A percentile compares a stretch with the other conserved stretches of the same genome.
phyloP scores from a whole-genome alignment of 345 rosid species.

The Camelina laxa region DNA sequence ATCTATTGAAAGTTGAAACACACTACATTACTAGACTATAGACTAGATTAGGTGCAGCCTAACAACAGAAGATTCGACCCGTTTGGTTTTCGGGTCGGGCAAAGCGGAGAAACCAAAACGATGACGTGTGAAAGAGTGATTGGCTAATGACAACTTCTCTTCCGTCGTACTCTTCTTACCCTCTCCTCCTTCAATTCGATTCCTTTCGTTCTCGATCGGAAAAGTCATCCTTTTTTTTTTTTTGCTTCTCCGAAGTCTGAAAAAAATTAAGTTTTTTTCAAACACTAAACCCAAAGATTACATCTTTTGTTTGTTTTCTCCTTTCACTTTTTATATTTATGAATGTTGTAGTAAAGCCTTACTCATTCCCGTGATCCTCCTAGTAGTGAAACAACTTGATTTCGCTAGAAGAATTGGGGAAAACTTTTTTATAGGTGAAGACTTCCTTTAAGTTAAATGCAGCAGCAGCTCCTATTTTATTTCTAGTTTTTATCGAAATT shows the following conservation, averaged over 20 bases:
- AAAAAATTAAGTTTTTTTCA: not conserved
- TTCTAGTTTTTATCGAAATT: constrained; percentile 23
- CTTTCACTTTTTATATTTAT: constrained; percentile 15
- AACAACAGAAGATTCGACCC: constrained; percentile 5
- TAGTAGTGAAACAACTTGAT: constrained; percentile 13
- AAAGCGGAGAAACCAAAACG: constrained; percentile 25
- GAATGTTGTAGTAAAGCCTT: not conserved
- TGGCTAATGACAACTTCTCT: constrained; percentile 18
- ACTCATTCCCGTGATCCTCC: constrained; percentile 35
- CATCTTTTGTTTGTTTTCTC: not conserved
- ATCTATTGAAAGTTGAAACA: not conserved
- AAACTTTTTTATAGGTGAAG: not conserved
- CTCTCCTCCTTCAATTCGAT: constrained; percentile 14
- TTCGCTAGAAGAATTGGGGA: constrained; percentile 18
- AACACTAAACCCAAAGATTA: constrained; percentile 1
- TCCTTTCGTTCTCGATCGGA: constrained; percentile 43
- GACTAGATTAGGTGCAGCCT: no score
- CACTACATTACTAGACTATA: no score
- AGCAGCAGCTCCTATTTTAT: not conserved
- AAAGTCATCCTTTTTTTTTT: constrained; percentile 27
- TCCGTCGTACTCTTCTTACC: constrained; percentile 23
- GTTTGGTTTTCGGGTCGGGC: constrained; percentile 17
- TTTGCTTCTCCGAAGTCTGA: constrained; percentile 27
- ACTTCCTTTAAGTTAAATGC: constrained; percentile 26
- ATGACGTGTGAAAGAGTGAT: constrained; percentile 22